phyloP scores from a whole-genome alignment of 2,329 filamentous ascomycete genomes.

The Monilinia laxa region DNA sequence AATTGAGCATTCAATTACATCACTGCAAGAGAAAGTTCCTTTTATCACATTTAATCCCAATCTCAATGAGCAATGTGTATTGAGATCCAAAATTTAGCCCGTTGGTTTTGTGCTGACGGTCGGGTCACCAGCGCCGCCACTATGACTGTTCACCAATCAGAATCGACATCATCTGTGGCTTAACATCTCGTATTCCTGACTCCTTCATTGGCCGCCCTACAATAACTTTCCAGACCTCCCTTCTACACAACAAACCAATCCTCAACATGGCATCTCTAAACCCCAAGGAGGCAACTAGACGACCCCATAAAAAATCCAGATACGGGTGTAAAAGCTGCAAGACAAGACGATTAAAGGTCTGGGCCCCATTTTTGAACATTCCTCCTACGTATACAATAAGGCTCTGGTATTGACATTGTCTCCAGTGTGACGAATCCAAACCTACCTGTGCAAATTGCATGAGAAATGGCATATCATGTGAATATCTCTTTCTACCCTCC shows the following conservation, averaged over 20 bases:
- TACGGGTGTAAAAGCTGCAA: constrained; percentile 21
- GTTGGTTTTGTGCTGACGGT: neutral
- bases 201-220: neutral
- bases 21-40: neutral
- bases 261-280: neutral
- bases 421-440: constrained; percentile 19
- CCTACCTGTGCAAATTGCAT: constrained; percentile 10
- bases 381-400: no score
- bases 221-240: neutral
- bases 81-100: neutral
- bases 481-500: neutral
- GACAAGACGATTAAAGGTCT: constrained; percentile 8
- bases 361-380: neutral
- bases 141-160: neutral
- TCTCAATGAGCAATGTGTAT: neutral
- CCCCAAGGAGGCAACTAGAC: neutral
- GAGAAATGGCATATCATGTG: constrained; percentile 1
- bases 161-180: neutral
- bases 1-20: neutral
- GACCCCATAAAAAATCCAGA: constrained; percentile 17
- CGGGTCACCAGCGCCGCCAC: neutral
- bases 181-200: neutral
- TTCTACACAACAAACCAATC: neutral
- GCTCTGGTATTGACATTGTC: neutral
- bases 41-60: neutral